Conservation (phyloP, 345 rosid species). For the Syzygium aromaticum region DNA sequence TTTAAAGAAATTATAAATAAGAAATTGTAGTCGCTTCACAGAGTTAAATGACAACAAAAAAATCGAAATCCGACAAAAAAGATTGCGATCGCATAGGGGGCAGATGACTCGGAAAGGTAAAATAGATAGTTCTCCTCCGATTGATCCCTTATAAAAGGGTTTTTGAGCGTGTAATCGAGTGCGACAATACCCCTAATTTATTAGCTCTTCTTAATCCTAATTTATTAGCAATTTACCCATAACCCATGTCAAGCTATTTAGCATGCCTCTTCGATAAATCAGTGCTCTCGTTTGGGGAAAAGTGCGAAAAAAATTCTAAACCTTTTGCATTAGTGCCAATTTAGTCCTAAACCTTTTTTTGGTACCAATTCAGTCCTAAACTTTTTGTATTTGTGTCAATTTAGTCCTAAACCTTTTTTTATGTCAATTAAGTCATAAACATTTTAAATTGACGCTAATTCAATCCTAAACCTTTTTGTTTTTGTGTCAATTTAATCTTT, state of each 20-base stretch:
- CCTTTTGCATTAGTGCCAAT: no score
- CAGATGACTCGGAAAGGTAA: not conserved
- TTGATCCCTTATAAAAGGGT: not conserved
- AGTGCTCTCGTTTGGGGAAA: no score
- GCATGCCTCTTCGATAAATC: not conserved
- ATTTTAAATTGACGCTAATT: no score
- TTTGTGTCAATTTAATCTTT: no score
- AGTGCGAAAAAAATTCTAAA: no score
- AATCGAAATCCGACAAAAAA: not conserved
- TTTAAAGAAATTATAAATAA: not conserved
- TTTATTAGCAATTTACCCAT: not conserved
- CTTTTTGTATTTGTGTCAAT: no score
- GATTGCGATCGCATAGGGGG: accelerated
- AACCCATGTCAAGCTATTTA: not conserved
- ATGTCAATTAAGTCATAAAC: no score
- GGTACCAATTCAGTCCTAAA: no score
- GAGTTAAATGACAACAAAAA: accelerated
- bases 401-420: no score
- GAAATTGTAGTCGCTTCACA: accelerated
- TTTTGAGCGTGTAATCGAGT: not conserved
- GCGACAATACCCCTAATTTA: not conserved
- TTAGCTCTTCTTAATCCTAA: not conserved
- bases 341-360: no score
- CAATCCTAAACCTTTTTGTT: no score
- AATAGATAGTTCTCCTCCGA: not conserved